phyloP scores from a whole-genome alignment of 768 basidiomycete species.

The Gymnopilus junonius region DNA sequence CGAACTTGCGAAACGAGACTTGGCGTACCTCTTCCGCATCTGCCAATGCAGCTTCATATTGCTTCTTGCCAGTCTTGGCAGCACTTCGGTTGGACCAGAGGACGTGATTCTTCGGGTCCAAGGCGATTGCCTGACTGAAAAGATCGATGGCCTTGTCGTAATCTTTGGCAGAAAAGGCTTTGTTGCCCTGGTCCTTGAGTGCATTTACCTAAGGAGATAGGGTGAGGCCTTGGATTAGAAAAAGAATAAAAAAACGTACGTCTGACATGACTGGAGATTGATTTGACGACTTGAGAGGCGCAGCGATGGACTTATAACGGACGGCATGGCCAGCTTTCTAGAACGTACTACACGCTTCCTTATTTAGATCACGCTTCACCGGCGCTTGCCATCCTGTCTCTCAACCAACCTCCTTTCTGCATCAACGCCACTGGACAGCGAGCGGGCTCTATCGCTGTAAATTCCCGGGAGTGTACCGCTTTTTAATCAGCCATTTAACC shows the following conservation, averaged over 20 bases:
- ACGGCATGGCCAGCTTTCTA: conserved; percentile 27
- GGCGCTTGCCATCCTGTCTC: conserved; percentile 6
- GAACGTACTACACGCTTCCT: conserved; percentile 34
- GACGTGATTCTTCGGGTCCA: conserved; percentile 87
- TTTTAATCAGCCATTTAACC: neutral
- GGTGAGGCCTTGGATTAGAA: neutral
- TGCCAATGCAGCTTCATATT: conserved; percentile 74
- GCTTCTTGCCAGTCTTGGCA: conserved; percentile 83
- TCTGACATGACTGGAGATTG: conserved; percentile 39
- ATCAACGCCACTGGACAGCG: neutral
- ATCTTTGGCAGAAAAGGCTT: conserved; percentile 92
- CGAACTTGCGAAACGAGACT: conserved; percentile 4
- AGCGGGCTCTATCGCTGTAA: neutral
- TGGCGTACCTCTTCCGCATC: conserved; percentile 87
- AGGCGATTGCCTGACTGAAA: conserved; percentile 79
- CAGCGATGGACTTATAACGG: conserved; percentile 19
- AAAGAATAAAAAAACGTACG: conserved; percentile 31
- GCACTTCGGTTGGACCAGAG: conserved; percentile 94
- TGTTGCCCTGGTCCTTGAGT: conserved; percentile 93
- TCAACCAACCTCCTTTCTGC: neutral
- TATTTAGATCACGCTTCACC: conserved; percentile 25
- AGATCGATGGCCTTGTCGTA: conserved; percentile 87
- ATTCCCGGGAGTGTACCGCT: neutral
- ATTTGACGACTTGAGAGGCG: conserved; percentile 1
- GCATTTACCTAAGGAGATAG: conserved; percentile 45